Conservation (phyloP, 106 monocot species). For the Dactylorhiza incarnata region DNA sequence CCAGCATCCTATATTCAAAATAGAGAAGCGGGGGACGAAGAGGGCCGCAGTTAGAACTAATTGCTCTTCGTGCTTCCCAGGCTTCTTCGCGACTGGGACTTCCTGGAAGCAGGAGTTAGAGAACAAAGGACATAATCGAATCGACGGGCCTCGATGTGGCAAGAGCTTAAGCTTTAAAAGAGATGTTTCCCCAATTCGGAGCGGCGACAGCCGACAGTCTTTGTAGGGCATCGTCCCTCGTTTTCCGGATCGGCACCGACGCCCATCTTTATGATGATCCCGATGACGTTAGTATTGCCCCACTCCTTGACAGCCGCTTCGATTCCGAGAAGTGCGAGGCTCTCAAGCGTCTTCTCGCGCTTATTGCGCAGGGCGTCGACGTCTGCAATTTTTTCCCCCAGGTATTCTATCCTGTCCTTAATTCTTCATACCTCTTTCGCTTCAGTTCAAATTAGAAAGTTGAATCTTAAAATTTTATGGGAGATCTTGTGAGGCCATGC, state of each 20-base stretch:
- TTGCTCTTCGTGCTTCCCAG: too few relatives aligned
- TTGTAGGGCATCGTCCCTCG: constrained; percentile 72
- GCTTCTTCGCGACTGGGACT: too few relatives aligned
- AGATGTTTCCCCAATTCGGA: constrained; percentile 65
- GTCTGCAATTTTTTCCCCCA: constrained; percentile 91
- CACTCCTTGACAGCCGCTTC: constrained; percentile 86
- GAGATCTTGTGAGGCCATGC: not conserved
- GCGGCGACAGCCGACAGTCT: constrained; percentile 63
- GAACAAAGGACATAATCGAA: not conserved
- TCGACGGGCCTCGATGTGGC: not conserved
- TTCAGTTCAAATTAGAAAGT: too few relatives aligned
- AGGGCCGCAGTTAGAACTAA: too few relatives aligned
- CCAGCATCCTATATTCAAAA: too few relatives aligned
- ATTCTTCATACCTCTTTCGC: not conserved
- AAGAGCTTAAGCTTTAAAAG: not conserved
- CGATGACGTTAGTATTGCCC: constrained; percentile 67
- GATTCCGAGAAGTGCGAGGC: constrained; percentile 89
- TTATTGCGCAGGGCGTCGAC: constrained; percentile 90
- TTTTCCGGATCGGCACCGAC: constrained; percentile 89
- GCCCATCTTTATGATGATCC: constrained; percentile 99
- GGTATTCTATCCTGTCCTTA: constrained; percentile 23
- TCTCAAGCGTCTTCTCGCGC: constrained; percentile 92
- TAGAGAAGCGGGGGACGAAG: too few relatives aligned
- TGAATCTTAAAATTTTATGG: not conserved
- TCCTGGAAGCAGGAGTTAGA: too few relatives aligned